Evolutionary conservation across 345 rosid genomes (phyloP).

Genomic region (Populus davidiana): DNA sequence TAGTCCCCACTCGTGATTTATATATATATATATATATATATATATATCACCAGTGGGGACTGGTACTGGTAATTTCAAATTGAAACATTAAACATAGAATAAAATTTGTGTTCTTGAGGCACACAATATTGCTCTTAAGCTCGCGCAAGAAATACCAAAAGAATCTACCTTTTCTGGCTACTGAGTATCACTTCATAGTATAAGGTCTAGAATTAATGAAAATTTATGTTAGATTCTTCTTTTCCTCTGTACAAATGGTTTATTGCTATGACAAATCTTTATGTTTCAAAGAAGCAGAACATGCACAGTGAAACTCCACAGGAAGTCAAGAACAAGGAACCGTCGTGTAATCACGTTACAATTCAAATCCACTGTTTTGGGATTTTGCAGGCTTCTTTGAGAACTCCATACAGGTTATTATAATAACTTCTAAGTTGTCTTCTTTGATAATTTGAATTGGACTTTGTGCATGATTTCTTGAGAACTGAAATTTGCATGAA

Average conservation of each 20-base stretch:
- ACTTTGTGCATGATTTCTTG: conserved; percentile 22
- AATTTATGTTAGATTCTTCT: too few species aligned
- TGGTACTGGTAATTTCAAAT: background rate
- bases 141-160: background rate
- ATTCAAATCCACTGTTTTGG: conserved; percentile 8
- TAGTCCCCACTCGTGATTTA: background rate
- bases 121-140: background rate
- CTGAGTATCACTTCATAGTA: too few species aligned
- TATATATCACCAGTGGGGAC: too few species aligned
- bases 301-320: background rate
- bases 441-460: conserved; percentile 12
- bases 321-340: background rate
- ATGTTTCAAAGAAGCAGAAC: background rate
- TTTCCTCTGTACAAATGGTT: too few species aligned
- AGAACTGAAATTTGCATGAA: conserved; percentile 18
- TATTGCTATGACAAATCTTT: too few species aligned
- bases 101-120: background rate
- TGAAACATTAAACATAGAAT: background rate
- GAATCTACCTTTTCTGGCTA: background rate
- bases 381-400: conserved; percentile 22
- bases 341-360: background rate
- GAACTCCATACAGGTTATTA: conserved; percentile 12
- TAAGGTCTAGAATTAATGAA: too few species aligned
- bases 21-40: background rate
- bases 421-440: conserved; percentile 36